Conservation (phyloP, 495 filamentous ascomycete genomes). For the Rhizodiscina lignyota region DNA sequence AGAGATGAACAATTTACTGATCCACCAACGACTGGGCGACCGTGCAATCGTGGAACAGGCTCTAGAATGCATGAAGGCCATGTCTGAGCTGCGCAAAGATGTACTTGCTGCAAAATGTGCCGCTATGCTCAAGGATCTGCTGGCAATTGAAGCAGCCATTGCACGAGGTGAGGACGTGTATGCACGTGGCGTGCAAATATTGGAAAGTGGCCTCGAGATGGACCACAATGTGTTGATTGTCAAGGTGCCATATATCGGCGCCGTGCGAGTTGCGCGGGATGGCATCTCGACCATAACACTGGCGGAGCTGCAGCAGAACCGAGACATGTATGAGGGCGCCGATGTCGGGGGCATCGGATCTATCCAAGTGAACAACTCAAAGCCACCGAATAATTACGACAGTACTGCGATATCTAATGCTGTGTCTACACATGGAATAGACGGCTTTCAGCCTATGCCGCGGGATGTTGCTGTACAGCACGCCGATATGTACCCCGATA, state of each 20-base stretch:
- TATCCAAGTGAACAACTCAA: no score
- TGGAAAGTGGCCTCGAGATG: background rate
- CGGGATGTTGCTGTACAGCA: no score
- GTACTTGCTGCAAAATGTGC: slow-evolving; percentile 2
- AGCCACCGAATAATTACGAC: no score
- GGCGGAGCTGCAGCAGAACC: background rate
- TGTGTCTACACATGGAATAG: no score
- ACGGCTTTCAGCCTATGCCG: no score
- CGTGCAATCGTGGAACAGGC: slow-evolving; percentile 27
- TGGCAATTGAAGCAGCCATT: slow-evolving; percentile 4
- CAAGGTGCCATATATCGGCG: slow-evolving; percentile 4
- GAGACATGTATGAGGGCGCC: background rate
- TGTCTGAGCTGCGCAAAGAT: slow-evolving; percentile 1
- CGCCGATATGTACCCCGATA: background rate
- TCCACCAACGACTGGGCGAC: slow-evolving; percentile 26
- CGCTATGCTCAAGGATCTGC: slow-evolving; percentile 1
- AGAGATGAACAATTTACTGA: slow-evolving; percentile 14
- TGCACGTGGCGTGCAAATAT: background rate
- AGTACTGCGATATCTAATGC: no score
- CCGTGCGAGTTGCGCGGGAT: slow-evolving; percentile 3
- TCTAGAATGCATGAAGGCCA: slow-evolving; percentile 18
- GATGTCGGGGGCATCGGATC: background rate
- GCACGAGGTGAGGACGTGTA: background rate
- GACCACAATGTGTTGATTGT: background rate
- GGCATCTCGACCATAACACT: slow-evolving; percentile 1